Percentiles rank a stretch among this genome's conserved stretches.
phyloP scores from a whole-genome alignment of 140 eudicot species.

The Senecio squalidus region DNA sequence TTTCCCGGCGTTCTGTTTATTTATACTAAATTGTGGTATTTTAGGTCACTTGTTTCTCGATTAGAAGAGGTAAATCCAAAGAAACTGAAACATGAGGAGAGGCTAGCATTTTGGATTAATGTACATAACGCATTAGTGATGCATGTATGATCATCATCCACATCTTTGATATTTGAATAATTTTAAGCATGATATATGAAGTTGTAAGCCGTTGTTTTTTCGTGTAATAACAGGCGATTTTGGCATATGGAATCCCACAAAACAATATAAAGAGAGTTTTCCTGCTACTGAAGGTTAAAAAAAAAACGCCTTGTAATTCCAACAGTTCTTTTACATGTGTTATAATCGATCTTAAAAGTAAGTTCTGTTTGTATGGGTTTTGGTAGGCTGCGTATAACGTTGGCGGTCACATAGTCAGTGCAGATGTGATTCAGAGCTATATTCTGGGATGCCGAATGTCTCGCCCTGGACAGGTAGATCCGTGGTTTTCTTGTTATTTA shows the following conservation, averaged over 20 bases:
- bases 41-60: slow-evolving; percentile 74
- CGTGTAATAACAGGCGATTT: slow-evolving; percentile 50
- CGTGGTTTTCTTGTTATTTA: no score
- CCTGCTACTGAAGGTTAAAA: slow-evolving; percentile 82
- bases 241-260: slow-evolving; percentile 93
- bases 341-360: not conserved
- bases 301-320: not conserved
- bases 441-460: slow-evolving; percentile 83
- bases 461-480: slow-evolving; percentile 90
- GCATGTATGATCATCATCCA: slow-evolving; percentile 59
- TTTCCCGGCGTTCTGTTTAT: slow-evolving; percentile 15
- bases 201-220: not conserved
- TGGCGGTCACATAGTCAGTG: slow-evolving; percentile 88
- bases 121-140: slow-evolving; percentile 91
- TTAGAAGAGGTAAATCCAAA: slow-evolving; percentile 76
- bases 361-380: slow-evolving; percentile 6
- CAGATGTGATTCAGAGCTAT: slow-evolving; percentile 71
- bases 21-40: slow-evolving; percentile 9
- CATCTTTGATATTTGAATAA: not conserved
- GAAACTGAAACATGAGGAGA: slow-evolving; percentile 76
- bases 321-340: not conserved
- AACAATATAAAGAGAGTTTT: slow-evolving; percentile 80
- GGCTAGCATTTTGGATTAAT: slow-evolving; percentile 94
- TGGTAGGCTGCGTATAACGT: slow-evolving; percentile 87
- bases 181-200: not conserved